Percentiles rank a stretch among this genome's conserved stretches.
These are phyloP conservation scores for Pholiota microspora DNA, from an alignment of 768 basidiomycete genomes.

Conservation along the genomic window DNA sequence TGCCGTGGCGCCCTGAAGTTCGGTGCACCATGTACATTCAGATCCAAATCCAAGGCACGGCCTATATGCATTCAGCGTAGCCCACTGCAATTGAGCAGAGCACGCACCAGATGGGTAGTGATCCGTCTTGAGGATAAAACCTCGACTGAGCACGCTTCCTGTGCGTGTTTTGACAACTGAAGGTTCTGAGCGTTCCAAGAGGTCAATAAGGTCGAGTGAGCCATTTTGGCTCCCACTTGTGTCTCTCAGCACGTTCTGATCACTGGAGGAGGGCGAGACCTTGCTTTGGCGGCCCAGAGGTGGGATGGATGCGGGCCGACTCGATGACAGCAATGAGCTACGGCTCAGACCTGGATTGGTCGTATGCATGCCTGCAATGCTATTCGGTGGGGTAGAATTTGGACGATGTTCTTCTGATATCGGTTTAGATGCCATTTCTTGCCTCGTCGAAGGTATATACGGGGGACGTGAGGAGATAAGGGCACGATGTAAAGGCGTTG, in stretches of 20 bases:
- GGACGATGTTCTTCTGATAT: constrained; percentile 12
- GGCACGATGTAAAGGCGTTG: constrained; percentile 13
- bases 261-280: constrained; percentile 10
- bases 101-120: constrained; percentile 71
- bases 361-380: neutral
- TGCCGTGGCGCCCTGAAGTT: constrained; percentile 87
- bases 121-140: constrained; percentile 95
- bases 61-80: constrained; percentile 38
- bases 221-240: neutral
- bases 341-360: neutral
- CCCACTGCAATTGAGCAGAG: neutral
- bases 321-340: constrained; percentile 2
- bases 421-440: constrained; percentile 4
- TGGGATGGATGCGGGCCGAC: constrained; percentile 20
- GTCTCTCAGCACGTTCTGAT: constrained; percentile 16
- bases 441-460: constrained; percentile 11
- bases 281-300: constrained; percentile 11
- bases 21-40: constrained; percentile 92
- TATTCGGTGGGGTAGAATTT: constrained; percentile 7
- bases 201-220: constrained; percentile 56
- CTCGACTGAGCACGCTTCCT: constrained; percentile 82
- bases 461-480: constrained; percentile 4
- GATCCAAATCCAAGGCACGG: constrained; percentile 85
- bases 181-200: constrained; percentile 62
- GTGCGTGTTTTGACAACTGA: constrained; percentile 80